Evolutionary conservation across 768 basidiomycete species (phyloP), one percentile per base, ranked within the genome.

Genomic region (Lactarius evosmus): DNA sequence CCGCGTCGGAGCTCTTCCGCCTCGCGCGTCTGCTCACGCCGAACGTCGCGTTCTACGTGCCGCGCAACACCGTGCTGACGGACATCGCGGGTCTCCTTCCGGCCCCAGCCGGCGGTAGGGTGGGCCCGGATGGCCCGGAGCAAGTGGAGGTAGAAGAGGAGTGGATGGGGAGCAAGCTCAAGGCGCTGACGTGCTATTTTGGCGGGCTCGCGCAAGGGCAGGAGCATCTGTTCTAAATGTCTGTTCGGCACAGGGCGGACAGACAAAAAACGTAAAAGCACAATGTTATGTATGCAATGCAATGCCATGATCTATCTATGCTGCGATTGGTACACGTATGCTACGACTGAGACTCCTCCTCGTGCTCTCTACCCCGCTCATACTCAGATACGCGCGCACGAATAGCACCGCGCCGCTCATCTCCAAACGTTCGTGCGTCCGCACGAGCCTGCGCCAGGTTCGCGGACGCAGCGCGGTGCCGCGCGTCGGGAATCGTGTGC

Each of bases 101-200:
- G 12, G 54, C 56, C 25, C n/a, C 33, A 8, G 49, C 50, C 30
- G 62, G 17, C 8, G 29, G 27, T n/a, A 27, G 19, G 7, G 51
- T 16, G 4, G 54, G 7, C 6, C 14, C 50, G 51, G 63, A 62
- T 16, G 52, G 61, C 22, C 57, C 55, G 41, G 92, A 94, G 74
- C 79, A 74, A 74, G 82, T 96, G 11, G 96, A 98, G 74, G 82
- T 98, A 7, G 95, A 98, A 72, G 96, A 98, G 75, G 93, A 93
- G 73, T 98, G 94, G 95, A 96, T 93, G 88, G 89, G 93, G 2
- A 80, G 79, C 11, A 96, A 96, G 78, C 75, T 98, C 50, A 98
- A 98, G 72, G 96, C 95, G 0, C 75, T 98, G 58, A 97, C 93
- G 1, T 95, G 92, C 73, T 96, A 97, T 74, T 97, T 88, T 75